Evolutionary conservation across 2,329 filamentous ascomycete species (phyloP).

Genomic region (Aspergillus viridinutans): DNA sequence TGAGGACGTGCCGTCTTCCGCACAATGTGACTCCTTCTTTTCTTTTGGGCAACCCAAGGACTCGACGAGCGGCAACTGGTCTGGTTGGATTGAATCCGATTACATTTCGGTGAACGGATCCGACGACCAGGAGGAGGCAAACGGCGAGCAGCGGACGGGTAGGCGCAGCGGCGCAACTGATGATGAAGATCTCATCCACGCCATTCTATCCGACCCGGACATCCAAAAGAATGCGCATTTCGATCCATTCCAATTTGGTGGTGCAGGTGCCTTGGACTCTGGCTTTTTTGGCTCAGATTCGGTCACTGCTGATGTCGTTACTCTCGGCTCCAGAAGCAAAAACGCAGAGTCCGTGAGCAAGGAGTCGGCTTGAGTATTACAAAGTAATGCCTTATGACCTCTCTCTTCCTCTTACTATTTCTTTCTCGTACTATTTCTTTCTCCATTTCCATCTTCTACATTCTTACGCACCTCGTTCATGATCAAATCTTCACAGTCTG

Average conservation of each 20-base stretch:
- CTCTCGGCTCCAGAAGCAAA: constrained; percentile 20
- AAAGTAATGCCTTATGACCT: constrained; percentile 16
- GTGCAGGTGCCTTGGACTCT: constrained; percentile 30
- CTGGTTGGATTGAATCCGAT: constrained; percentile 35
- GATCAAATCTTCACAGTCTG: constrained; percentile 3
- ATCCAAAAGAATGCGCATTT: constrained; percentile 29
- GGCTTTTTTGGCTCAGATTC: constrained; percentile 36
- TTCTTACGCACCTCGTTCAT: constrained; percentile 1
- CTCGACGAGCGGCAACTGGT: constrained; percentile 27
- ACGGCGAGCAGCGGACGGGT: constrained; percentile 1
- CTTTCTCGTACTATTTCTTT: neutral
- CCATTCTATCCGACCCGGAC: constrained; percentile 32
- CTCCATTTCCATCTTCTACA: neutral
- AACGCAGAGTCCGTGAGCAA: constrained; percentile 12
- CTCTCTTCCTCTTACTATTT: constrained; percentile 8
- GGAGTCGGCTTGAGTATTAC: constrained; percentile 5
- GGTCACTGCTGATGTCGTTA: constrained; percentile 21
- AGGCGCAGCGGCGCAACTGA: constrained; percentile 7
- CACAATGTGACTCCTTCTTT: constrained; percentile 25
- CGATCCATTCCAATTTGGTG: constrained; percentile 28
- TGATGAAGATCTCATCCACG: constrained; percentile 31
- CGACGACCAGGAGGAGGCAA: constrained; percentile 19
- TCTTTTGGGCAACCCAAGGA: constrained; percentile 24
- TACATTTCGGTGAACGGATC: constrained; percentile 31
- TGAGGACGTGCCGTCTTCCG: constrained; percentile 24